Conservation (phyloP, 371 early-diverging fungal genomes). For the Mortierella sp. region DNA sequence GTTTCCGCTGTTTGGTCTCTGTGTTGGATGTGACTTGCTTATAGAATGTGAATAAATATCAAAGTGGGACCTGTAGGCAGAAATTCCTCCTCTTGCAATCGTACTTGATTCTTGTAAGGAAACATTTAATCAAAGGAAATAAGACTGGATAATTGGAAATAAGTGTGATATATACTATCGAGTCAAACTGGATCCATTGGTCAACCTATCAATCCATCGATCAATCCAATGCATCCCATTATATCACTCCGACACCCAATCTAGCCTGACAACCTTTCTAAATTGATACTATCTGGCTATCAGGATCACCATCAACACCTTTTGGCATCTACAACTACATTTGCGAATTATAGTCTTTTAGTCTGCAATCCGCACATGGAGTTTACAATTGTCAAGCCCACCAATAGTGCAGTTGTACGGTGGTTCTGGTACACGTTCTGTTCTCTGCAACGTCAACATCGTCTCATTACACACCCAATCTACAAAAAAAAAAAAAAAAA, state of each 20-base stretch:
- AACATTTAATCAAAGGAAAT: not conserved
- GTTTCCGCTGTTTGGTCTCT: not conserved
- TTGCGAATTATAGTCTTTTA: not conserved
- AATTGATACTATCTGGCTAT: not conserved
- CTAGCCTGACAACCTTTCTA: not conserved
- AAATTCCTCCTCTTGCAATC: constrained; percentile 51
- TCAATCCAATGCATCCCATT: constrained; percentile 12
- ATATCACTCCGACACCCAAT: constrained; percentile 9
- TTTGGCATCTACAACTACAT: not conserved
- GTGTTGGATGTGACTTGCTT: not conserved
- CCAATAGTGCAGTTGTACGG: not conserved
- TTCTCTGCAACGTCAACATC: not conserved
- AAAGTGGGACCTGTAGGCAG: not conserved
- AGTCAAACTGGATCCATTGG: constrained; percentile 7
- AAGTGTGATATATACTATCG: not conserved
- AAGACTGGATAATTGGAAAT: not conserved
- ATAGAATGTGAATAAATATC: constrained; percentile 12
- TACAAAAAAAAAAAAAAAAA: not conserved
- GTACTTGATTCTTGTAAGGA: constrained; percentile 51
- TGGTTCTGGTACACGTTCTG: not conserved
- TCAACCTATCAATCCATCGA: constrained; percentile 17
- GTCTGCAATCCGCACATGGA: not conserved
- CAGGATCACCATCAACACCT: constrained; percentile 1
- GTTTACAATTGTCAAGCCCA: not conserved
- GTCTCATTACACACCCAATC: not conserved